phyloP scores from a whole-genome alignment of 495 filamentous ascomycete species.

The Tuber magnatum region DNA sequence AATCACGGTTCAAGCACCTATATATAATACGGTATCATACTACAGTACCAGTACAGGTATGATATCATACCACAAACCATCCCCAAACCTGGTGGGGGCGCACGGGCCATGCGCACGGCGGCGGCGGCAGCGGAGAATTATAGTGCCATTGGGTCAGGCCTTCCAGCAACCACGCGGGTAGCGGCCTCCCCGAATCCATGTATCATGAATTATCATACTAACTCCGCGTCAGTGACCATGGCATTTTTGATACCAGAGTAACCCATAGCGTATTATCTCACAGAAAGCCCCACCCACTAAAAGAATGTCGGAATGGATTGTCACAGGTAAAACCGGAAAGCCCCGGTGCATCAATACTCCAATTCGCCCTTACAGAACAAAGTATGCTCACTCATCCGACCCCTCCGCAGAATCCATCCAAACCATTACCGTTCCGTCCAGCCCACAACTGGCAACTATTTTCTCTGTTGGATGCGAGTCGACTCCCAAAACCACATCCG shows the following conservation, averaged over 20 bases:
- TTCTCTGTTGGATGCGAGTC: slow-evolving; percentile 53
- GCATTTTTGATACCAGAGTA: no score
- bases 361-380: not conserved
- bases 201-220: not conserved
- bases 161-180: not conserved
- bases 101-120: not conserved
- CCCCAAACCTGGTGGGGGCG: not conserved
- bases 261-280: not conserved
- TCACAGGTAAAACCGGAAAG: not conserved
- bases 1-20: not conserved
- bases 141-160: not conserved
- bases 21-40: no score
- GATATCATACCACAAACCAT: not conserved
- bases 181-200: not conserved
- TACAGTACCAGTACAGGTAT: no score
- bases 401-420: slow-evolving; percentile 46
- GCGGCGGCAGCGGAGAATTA: not conserved
- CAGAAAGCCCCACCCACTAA: not conserved
- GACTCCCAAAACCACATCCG: slow-evolving; percentile 76
- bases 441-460: slow-evolving; percentile 55
- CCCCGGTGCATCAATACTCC: not conserved
- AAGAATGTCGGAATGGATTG: not conserved
- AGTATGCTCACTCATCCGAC: not conserved
- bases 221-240: not conserved
- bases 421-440: slow-evolving; percentile 59